Conservation (phyloP, 2,329 filamentous ascomycete species). For the Cladophialophora yegresii region DNA sequence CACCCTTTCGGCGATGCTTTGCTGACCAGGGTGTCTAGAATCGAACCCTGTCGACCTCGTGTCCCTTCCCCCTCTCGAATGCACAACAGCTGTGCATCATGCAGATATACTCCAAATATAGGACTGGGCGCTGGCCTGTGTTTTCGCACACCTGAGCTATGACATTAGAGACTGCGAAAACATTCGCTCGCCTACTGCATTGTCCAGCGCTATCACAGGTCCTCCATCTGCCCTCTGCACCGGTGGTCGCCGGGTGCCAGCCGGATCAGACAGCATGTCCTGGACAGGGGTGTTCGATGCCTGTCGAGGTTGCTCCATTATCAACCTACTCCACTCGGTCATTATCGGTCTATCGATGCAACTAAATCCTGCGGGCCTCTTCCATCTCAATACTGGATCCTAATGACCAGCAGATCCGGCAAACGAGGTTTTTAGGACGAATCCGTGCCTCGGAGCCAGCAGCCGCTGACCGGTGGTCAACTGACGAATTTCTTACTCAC, state of each 20-base stretch:
- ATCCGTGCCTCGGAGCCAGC: neutral
- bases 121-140: neutral
- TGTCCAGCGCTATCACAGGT: neutral
- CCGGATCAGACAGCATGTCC: neutral
- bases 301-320: conserved; percentile 1
- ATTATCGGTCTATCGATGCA: conserved; percentile 18
- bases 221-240: neutral
- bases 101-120: conserved; percentile 13
- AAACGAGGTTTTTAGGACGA: neutral
- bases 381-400: conserved; percentile 8
- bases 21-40: neutral
- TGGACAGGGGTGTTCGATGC: neutral
- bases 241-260: neutral
- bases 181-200: neutral
- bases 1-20: neutral
- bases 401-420: neutral
- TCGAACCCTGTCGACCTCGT: neutral
- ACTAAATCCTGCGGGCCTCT: conserved; percentile 11
- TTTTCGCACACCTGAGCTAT: neutral
- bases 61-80: conserved; percentile 1
- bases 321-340: conserved; percentile 20
- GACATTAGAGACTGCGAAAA: neutral
- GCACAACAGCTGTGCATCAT: conserved; percentile 25
- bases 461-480: neutral
- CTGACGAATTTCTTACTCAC: neutral